Percentiles rank a stretch among this genome's conserved stretches.
phyloP scores from a whole-genome alignment of 2,329 filamentous ascomycete genomes.

The Escovopsis sp. region DNA sequence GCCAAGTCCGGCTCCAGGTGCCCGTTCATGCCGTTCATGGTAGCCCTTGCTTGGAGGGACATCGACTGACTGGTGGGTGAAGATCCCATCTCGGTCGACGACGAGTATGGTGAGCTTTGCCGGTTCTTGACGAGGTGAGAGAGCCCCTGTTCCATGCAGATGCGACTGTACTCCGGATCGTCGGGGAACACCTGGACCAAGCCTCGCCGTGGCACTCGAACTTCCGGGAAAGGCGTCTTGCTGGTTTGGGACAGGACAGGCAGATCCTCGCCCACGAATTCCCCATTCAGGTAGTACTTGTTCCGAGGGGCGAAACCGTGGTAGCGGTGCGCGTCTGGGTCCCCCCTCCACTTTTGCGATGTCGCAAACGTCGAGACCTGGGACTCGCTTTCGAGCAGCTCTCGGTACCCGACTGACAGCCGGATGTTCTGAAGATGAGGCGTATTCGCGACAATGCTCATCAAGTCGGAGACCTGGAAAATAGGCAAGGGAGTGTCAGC shows the following conservation, averaged over 20 bases:
- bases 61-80: conserved; percentile 29
- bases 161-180: conserved; percentile 40
- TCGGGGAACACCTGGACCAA: conserved; percentile 36
- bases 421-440: conserved; percentile 42
- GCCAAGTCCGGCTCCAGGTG: conserved; percentile 8
- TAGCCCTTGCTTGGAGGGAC: conserved; percentile 9
- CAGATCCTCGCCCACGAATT: conserved; percentile 35
- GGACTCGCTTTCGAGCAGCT: conserved; percentile 38
- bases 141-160: conserved; percentile 44
- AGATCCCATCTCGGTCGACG: conserved; percentile 32
- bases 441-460: conserved; percentile 41
- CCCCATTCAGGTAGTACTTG: conserved; percentile 45
- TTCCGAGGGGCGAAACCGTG: conserved; percentile 39
- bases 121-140: conserved; percentile 35
- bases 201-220: conserved; percentile 39
- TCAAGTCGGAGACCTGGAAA: conserved; percentile 43
- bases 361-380: conserved; percentile 27
- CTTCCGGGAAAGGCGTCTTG: conserved; percentile 39
- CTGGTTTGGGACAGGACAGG: conserved; percentile 33
- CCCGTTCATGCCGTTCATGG: conserved; percentile 19
- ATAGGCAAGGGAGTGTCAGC: conserved; percentile 3
- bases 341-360: conserved; percentile 42
- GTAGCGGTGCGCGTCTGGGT: conserved; percentile 38
- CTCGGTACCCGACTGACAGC: conserved; percentile 44
- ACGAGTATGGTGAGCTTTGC: conserved; percentile 21